A percentile compares a stretch with the other conserved stretches of the same genome.
Evolutionary conservation across 2,329 filamentous ascomycete species (phyloP).

Genomic region (Nannizziopsis barbatae): DNA sequence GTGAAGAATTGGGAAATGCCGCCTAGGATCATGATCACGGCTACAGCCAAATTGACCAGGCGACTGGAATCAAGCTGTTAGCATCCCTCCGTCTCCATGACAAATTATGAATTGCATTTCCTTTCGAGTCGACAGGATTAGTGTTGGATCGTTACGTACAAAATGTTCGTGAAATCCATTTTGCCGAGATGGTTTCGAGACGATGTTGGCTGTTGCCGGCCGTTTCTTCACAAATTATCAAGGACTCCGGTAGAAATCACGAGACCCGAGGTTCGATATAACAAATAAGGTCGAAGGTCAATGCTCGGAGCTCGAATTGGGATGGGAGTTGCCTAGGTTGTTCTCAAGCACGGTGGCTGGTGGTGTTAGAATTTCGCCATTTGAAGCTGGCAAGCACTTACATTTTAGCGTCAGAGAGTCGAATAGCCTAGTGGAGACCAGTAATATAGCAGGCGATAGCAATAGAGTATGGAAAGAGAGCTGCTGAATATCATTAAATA

Average conservation of each 20-base stretch:
- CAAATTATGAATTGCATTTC: background rate
- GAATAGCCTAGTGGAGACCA: no score
- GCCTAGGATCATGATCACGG: conserved; percentile 75
- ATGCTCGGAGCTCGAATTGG: background rate
- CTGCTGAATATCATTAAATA: background rate
- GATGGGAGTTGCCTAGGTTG: background rate
- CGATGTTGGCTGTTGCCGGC: background rate
- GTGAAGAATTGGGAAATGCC: conserved; percentile 47
- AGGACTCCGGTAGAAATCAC: no score
- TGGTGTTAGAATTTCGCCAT: conserved; percentile 2
- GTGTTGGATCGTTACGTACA: conserved; percentile 8
- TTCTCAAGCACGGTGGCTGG: no score
- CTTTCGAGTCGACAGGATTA: background rate
- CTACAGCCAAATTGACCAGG: conserved; percentile 83
- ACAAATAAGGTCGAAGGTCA: no score
- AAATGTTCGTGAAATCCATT: conserved; percentile 16
- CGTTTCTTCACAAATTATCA: no score
- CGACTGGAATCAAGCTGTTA: conserved; percentile 49
- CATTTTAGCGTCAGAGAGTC: no score
- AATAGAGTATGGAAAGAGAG: background rate
- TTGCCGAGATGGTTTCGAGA: background rate
- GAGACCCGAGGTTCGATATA: no score
- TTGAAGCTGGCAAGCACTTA: background rate
- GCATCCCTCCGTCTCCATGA: background rate
- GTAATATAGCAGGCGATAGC: no score